These are phyloP conservation scores for Geosmithia flava DNA, from an alignment of 2,329 filamentous ascomycete species.

Conservation along the genomic window DNA sequence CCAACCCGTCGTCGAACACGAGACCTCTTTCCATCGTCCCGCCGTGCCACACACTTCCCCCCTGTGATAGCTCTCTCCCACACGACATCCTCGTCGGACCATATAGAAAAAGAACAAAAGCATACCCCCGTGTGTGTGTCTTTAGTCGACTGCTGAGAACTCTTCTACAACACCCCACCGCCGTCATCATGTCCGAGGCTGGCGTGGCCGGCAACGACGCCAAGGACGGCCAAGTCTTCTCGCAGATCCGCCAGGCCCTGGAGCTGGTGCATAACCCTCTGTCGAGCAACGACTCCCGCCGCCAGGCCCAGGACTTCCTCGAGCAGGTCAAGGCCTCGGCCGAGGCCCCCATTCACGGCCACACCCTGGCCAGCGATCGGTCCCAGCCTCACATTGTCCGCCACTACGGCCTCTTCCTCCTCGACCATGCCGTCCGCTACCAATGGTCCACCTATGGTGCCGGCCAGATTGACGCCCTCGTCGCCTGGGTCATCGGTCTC, in stretches of 20 bases:
- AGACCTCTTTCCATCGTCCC: too few relatives aligned
- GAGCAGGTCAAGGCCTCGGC: slow-evolving; percentile 71
- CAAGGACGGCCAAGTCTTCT: slow-evolving; percentile 34
- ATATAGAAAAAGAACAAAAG: neutral
- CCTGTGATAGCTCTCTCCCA: too few relatives aligned
- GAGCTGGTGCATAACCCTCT: slow-evolving; percentile 75
- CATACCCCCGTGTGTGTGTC: neutral
- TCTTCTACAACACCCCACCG: neutral
- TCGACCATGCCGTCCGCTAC: slow-evolving; percentile 83
- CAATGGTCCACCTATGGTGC: slow-evolving; percentile 63
- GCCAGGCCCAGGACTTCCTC: slow-evolving; percentile 74
- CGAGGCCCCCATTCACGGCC: slow-evolving; percentile 77
- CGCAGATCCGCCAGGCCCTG: slow-evolving; percentile 71
- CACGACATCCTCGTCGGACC: too few relatives aligned
- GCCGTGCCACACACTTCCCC: too few relatives aligned
- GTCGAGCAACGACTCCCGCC: slow-evolving; percentile 69
- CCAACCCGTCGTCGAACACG: too few relatives aligned
- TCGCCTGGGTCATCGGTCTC: slow-evolving; percentile 67
- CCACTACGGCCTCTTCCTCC: slow-evolving; percentile 84
- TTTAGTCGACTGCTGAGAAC: neutral
- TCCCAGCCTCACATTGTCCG: slow-evolving; percentile 70
- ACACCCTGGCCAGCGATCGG: slow-evolving; percentile 64
- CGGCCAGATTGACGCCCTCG: slow-evolving; percentile 55
- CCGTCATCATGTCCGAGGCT: slow-evolving; percentile 23
- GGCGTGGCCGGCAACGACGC: slow-evolving; percentile 21